Evolutionary conservation across 2,329 filamentous ascomycete species (phyloP).

Genomic region (Arthrobotrys entomopaga): DNA sequence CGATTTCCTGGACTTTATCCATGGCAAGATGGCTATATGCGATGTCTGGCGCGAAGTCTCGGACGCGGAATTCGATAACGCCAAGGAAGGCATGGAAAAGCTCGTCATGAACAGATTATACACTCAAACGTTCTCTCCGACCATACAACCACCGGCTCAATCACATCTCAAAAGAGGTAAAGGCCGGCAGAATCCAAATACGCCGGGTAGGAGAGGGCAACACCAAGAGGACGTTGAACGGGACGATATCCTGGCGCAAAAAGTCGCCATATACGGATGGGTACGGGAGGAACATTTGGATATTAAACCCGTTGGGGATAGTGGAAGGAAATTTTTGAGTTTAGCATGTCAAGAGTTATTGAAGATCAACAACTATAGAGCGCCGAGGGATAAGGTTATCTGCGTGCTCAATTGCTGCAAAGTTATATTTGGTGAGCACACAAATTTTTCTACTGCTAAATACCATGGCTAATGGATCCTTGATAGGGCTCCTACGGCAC

Average conservation of each 20-base stretch:
- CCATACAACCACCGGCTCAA: constrained; percentile 82
- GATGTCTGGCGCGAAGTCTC: constrained; percentile 97
- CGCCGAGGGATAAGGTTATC: constrained; percentile 97
- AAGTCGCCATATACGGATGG: constrained; percentile 97
- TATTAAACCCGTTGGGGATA: constrained; percentile 84
- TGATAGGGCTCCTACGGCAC: constrained; percentile 81
- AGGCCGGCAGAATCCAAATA: constrained; percentile 62
- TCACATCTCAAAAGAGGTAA: constrained; percentile 74
- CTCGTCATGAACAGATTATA: constrained; percentile 98
- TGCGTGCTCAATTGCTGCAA: constrained; percentile 99
- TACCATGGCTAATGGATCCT: neutral
- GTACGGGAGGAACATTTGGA: constrained; percentile 92
- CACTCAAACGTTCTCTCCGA: constrained; percentile 93
- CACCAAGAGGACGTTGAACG: constrained; percentile 98
- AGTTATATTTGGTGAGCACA: constrained; percentile 85
- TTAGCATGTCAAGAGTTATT: constrained; percentile 83
- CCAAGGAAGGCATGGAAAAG: constrained; percentile 98
- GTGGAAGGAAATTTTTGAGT: constrained; percentile 85
- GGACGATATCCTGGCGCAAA: constrained; percentile 94
- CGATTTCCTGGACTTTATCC: constrained; percentile 95
- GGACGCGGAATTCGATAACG: constrained; percentile 97
- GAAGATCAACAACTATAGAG: constrained; percentile 96
- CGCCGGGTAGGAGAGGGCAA: constrained; percentile 85
- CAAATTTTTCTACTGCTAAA: neutral
- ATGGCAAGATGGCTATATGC: constrained; percentile 96